Evolutionary conservation across 306 rosid genomes (phyloP).

Genomic region (Castanea mollissima): DNA sequence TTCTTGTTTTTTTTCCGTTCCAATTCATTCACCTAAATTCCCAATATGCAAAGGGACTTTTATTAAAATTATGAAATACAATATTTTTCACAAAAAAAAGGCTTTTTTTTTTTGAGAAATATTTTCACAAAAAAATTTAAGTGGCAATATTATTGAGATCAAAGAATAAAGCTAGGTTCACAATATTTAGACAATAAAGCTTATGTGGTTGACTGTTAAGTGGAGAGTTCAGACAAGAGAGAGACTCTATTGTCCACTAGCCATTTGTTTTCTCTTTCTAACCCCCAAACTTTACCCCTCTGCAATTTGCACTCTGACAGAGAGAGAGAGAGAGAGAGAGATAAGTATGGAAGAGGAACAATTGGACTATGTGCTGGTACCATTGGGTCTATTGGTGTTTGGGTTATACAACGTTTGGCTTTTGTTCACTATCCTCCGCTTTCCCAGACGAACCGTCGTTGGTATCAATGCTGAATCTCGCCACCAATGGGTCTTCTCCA

Average conservation of each 20-base stretch:
- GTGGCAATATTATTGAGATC: no score
- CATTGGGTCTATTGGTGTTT: conserved; percentile 59
- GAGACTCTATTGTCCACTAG: background rate
- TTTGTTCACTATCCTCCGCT: conserved; percentile 31
- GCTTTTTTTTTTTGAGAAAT: no score
- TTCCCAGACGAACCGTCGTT: conserved; percentile 66
- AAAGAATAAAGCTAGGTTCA: no score
- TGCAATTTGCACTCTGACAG: background rate
- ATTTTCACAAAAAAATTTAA: no score
- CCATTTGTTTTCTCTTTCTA: background rate
- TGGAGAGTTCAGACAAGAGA: no score
- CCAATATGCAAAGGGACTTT: no score
- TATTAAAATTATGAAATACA: no score
- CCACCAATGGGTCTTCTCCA: conserved; percentile 67
- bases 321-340: background rate
- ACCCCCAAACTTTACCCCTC: background rate
- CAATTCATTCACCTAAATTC: no score
- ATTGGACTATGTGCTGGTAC: conserved; percentile 58
- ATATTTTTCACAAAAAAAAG: no score
- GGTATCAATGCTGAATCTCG: conserved; percentile 76
- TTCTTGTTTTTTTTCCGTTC: no score
- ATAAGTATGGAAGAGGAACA: conserved; percentile 46
- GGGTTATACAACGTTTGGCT: conserved; percentile 64
- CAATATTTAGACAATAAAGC: no score
- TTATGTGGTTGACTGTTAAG: no score